Evolutionary conservation across 768 basidiomycete species (phyloP).

Genomic region (Tylopilus rubrobrunneus): DNA sequence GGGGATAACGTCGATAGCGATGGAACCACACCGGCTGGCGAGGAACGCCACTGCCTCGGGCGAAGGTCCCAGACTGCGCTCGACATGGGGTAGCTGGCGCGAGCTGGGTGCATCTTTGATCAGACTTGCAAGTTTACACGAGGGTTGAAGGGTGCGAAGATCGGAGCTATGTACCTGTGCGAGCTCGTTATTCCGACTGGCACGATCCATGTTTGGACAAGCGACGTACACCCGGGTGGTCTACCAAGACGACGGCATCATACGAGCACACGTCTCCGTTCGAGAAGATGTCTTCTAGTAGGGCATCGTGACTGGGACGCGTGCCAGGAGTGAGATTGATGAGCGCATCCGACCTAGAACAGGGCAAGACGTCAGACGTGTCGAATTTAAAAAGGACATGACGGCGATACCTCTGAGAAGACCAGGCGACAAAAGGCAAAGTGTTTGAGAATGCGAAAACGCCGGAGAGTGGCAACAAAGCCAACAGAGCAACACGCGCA

Average conservation of each 20-base stretch:
- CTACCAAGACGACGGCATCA: constrained; percentile 63
- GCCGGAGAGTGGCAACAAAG: constrained; percentile 38
- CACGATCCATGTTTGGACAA: neutral
- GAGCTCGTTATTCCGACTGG: constrained; percentile 1
- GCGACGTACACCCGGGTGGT: constrained; percentile 66
- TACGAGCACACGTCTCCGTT: constrained; percentile 52
- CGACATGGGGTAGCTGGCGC: constrained; percentile 61
- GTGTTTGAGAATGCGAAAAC: constrained; percentile 60
- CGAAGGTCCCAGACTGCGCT: constrained; percentile 26
- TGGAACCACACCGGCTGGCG: constrained; percentile 51
- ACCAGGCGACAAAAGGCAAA: constrained; percentile 66
- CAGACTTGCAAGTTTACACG: constrained; percentile 44
- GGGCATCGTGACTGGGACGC: constrained; percentile 28
- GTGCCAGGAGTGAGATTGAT: constrained; percentile 36
- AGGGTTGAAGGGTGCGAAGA: constrained; percentile 54
- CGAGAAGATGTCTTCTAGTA: constrained; percentile 44
- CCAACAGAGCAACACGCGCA: constrained; percentile 39
- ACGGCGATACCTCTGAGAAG: constrained; percentile 52
- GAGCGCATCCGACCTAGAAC: constrained; percentile 46
- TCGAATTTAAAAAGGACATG: neutral
- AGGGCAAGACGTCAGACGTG: neutral
- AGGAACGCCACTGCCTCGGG: constrained; percentile 41
- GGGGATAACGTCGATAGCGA: constrained; percentile 39
- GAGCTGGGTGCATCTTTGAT: constrained; percentile 51
- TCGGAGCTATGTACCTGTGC: constrained; percentile 73